Evolutionary conservation across 768 basidiomycete species (phyloP).

Genomic region (Kwoniella sp.): DNA sequence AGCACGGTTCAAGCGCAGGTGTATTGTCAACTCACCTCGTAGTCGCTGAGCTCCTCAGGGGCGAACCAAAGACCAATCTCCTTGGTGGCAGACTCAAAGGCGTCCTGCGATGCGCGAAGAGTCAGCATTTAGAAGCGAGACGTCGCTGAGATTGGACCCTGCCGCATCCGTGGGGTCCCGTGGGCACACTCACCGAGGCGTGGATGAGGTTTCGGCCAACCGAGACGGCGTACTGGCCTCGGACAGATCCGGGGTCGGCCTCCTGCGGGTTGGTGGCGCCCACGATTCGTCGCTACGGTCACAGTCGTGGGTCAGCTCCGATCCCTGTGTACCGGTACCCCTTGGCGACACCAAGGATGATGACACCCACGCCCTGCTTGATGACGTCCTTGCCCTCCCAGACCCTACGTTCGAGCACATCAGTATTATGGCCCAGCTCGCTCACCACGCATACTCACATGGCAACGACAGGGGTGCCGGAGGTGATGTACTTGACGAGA

Average conservation of each 20-base stretch:
- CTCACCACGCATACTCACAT: constrained; percentile 30
- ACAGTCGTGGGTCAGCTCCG: background rate
- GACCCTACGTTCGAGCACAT: constrained; percentile 24
- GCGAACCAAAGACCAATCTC: constrained; percentile 47
- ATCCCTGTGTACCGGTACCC: no score
- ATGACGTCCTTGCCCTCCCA: constrained; percentile 48
- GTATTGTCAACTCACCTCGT: constrained; percentile 24
- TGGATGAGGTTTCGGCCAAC: constrained; percentile 47
- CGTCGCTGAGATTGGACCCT: background rate
- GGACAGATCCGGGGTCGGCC: constrained; percentile 39
- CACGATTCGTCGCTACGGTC: constrained; percentile 38
- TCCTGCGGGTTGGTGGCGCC: constrained; percentile 46
- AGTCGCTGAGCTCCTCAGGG: constrained; percentile 35
- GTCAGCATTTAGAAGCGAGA: background rate
- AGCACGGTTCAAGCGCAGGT: background rate
- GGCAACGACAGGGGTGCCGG: constrained; percentile 45
- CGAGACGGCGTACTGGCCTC: constrained; percentile 45
- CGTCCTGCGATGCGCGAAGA: constrained; percentile 25
- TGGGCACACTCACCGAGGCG: constrained; percentile 27
- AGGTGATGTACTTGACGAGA: constrained; percentile 46
- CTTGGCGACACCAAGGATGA: no score
- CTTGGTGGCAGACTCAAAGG: constrained; percentile 46
- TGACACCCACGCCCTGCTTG: constrained; percentile 39
- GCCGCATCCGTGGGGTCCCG: background rate
- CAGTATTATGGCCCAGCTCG: background rate